Conservation (phyloP, 257 asterid species). For the Marsdenia floribunda region DNA sequence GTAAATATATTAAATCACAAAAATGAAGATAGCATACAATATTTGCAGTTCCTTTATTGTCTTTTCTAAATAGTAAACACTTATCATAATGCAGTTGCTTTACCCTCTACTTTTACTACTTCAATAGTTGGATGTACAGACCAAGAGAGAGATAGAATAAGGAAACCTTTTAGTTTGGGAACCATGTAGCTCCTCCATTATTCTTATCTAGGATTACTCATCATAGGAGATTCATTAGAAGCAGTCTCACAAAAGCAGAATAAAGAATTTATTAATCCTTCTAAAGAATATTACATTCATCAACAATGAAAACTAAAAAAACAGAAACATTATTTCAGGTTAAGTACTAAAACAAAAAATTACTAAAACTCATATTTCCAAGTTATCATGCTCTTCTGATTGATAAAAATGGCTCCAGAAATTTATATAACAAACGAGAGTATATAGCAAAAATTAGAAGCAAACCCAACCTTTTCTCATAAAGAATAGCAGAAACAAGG, state of each 20-base stretch:
- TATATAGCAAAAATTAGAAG: not conserved
- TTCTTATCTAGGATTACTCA: not conserved
- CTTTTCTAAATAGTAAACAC: too few species aligned
- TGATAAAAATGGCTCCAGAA: not conserved
- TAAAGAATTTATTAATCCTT: too few species aligned
- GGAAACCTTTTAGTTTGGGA: not conserved
- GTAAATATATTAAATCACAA: not conserved
- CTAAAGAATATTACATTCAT: not conserved
- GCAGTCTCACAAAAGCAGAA: not conserved
- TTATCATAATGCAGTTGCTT: not conserved
- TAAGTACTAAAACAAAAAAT: not conserved
- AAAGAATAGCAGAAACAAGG: slow-evolving; percentile 86
- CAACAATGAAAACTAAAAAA: not conserved
- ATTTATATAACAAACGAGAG: not conserved
- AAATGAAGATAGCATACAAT: not conserved
- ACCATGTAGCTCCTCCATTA: not conserved
- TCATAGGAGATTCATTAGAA: not conserved
- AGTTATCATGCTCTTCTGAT: not conserved
- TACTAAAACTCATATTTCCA: not conserved
- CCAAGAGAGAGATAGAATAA: not conserved
- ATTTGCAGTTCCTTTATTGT: not conserved
- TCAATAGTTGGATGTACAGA: not conserved
- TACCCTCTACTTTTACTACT: not conserved
- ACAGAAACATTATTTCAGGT: not conserved
- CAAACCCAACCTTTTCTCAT: slow-evolving; percentile 68